phyloP scores from a whole-genome alignment of 2,329 filamentous ascomycete species.

The Paradendryphiella salina region DNA sequence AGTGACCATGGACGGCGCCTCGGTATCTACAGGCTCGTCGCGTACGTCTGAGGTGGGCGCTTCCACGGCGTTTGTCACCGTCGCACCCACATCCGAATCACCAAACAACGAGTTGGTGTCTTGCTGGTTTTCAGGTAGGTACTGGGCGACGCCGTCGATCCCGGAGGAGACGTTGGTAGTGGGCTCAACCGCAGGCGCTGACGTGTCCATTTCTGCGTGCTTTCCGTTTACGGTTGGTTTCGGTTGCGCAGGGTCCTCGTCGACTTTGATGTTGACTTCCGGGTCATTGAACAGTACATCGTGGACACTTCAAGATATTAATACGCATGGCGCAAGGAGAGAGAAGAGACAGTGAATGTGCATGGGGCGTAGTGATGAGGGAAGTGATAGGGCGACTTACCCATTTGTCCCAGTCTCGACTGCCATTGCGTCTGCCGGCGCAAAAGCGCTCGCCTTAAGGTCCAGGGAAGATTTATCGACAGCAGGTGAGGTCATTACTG shows the following conservation, averaged over 20 bases:
- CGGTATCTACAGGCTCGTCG: slow-evolving; percentile 28
- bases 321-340: slow-evolving; percentile 13
- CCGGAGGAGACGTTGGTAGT: slow-evolving; percentile 49
- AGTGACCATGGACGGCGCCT: slow-evolving; percentile 19
- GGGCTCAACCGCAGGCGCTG: slow-evolving; percentile 38
- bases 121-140: slow-evolving; percentile 48
- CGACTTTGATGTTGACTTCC: slow-evolving; percentile 21
- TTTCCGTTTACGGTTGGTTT: slow-evolving; percentile 40
- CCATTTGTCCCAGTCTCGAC: slow-evolving; percentile 60
- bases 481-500: slow-evolving; percentile 47
- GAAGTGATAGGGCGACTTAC: slow-evolving; percentile 54
- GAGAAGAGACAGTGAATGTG: slow-evolving; percentile 4
- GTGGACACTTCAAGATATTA: slow-evolving; percentile 34
- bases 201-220: slow-evolving; percentile 26
- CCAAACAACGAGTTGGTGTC: slow-evolving; percentile 49
- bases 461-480: slow-evolving; percentile 49
- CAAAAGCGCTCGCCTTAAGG: slow-evolving; percentile 55
- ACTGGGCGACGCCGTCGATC: slow-evolving; percentile 50
- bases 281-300: slow-evolving; percentile 45
- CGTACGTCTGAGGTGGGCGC: slow-evolving; percentile 46
- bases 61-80: slow-evolving; percentile 47
- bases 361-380: slow-evolving; percentile 7
- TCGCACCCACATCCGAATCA: slow-evolving; percentile 32
- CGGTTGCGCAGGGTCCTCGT: slow-evolving; percentile 27
- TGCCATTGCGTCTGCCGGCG: slow-evolving; percentile 56